phyloP scores from a whole-genome alignment of 306 rosid species.

The Vigna trinervia region DNA sequence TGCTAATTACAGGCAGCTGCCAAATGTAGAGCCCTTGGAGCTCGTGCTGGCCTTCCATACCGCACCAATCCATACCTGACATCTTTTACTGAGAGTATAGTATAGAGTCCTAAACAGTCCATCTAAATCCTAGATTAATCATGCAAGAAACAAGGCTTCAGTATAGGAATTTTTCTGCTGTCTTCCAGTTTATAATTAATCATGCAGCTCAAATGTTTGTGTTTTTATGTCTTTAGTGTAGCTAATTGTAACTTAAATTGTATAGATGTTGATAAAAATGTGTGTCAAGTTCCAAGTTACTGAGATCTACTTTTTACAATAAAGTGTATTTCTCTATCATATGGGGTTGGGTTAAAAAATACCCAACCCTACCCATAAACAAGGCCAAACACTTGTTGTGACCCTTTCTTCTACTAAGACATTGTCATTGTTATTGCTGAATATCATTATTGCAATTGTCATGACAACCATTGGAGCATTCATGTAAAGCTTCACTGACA shows the following conservation, averaged over 20 bases:
- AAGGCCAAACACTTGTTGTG: too few relatives aligned
- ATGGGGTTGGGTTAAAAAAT: too few relatives aligned
- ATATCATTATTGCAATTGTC: too few relatives aligned
- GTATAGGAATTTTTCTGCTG: background rate
- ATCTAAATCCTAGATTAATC: conserved; percentile 13
- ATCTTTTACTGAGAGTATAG: conserved; percentile 43
- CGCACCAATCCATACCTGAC: conserved; percentile 63
- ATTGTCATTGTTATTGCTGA: too few relatives aligned
- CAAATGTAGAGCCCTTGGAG: conserved; percentile 86
- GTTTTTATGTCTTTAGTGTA: conserved; percentile 5
- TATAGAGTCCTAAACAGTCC: background rate
- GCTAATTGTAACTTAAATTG: background rate
- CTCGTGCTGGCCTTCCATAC: conserved; percentile 83
- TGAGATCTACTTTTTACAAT: too few relatives aligned
- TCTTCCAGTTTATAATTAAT: background rate
- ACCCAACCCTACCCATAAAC: too few relatives aligned
- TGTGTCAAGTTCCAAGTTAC: too few relatives aligned
- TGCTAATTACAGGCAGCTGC: conserved; percentile 71
- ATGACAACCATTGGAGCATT: too few relatives aligned
- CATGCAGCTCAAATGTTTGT: background rate
- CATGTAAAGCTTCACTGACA: too few relatives aligned
- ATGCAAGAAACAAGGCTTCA: conserved; percentile 28
- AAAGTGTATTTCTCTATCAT: too few relatives aligned
- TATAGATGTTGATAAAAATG: background rate
- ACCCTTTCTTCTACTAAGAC: too few relatives aligned